Evolutionary conservation across 164 flowering plant genomes (phyloP).

Genomic region (Hamamelis virginiana): DNA sequence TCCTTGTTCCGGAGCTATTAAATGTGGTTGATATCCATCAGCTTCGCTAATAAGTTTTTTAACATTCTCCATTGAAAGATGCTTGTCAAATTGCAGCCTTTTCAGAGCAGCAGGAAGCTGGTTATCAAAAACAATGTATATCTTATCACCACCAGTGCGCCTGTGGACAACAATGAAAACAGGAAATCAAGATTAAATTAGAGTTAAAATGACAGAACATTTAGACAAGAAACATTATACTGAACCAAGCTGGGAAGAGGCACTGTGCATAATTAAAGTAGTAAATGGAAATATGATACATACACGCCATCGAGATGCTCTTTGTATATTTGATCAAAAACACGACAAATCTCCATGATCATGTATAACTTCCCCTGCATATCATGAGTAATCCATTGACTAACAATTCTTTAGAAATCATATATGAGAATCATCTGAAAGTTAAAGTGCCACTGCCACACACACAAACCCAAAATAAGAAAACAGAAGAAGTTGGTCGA

Average conservation of each 20-base stretch:
- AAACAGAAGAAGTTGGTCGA: neutral
- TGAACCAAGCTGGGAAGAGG: neutral
- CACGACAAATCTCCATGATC: constrained; percentile 76
- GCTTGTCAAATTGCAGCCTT: constrained; percentile 81
- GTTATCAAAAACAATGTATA: constrained; percentile 75
- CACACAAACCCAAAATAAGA: neutral
- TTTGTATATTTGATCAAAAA: constrained; percentile 72
- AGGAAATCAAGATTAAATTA: neutral
- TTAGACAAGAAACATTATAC: neutral
- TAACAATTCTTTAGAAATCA: neutral
- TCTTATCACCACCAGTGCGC: constrained; percentile 82
- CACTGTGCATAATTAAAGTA: neutral
- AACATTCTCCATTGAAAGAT: constrained; percentile 79
- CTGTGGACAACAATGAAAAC: constrained; percentile 32
- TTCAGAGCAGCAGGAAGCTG: constrained; percentile 86
- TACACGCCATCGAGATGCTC: constrained; percentile 92
- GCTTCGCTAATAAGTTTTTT: constrained; percentile 78
- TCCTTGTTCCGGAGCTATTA: constrained; percentile 88
- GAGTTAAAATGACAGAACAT: neutral
- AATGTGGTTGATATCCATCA: constrained; percentile 86
- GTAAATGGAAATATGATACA: constrained; percentile 17
- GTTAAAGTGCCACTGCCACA: neutral
- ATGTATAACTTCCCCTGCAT: constrained; percentile 75
- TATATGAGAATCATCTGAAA: neutral
- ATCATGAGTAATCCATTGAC: constrained; percentile 6